Evolutionary conservation across 768 basidiomycete genomes (phyloP), one percentile per base, ranked within the genome.

Genomic region (Imleria badia): DNA sequence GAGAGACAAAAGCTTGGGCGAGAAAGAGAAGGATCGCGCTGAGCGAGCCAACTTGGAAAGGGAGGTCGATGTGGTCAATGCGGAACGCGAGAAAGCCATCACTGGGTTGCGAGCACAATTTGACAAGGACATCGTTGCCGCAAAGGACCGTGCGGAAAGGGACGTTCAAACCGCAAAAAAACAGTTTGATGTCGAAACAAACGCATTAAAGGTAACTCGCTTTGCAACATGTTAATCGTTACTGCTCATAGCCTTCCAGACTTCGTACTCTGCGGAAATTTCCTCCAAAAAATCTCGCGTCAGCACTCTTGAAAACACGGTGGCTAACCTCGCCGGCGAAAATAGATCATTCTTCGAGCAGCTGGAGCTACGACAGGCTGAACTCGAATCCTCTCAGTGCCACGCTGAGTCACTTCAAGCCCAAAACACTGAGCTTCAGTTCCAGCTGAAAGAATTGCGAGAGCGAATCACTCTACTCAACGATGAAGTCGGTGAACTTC

Each of bases 301-400:
- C 45, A 72, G 79, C 8, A 75, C 82, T 10, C 79, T 98, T 31
- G 90, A 95, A 63, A 73, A 75, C 35, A 85, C 85, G 2, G 75
- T 92, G n/a, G 79, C 81, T 58, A 83, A 78, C 30, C 77, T 94
- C 9, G 81, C 83, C 14, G 72, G 76, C 26, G 91, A 94, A 66
- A 95, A 94, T 64, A 86, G 85, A 60, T 69, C 75, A 12, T 80
- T 93, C 58, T 98, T 98, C 67, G 91, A 95, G 60, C 84, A 89
- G 55, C 77, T 94, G 5, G 94, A 98, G 71, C 64, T 88, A 44
- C 86, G 91, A 30, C 93, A 96, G 68, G 94, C 91, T 15, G 95
- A 98, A 65, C 71, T 89, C 12, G 97, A 99, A 72, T 88, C 90
- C 2, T 83, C 86, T 6, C 85, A 87, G 58, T 83, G 82, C 6